Evolutionary conservation across 345 rosid genomes (phyloP).

Genomic region (Syzygium oleosum): DNA sequence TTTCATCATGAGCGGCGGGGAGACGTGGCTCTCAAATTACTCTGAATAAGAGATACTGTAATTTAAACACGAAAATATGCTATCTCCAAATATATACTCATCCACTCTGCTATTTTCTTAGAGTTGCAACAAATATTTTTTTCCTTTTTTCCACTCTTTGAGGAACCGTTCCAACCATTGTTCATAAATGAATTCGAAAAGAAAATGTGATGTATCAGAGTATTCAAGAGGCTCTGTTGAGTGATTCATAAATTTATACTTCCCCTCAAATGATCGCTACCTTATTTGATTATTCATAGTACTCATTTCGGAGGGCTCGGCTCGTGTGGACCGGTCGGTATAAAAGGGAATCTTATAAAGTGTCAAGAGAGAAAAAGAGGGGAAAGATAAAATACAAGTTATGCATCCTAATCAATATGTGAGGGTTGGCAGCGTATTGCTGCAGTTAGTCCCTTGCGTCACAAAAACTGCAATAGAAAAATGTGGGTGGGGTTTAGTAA

Average conservation of each 20-base stretch:
- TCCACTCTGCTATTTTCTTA: not conserved
- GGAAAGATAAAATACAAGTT: not conserved
- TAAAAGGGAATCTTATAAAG: not conserved
- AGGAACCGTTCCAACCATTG: not conserved
- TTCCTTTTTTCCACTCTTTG: not conserved
- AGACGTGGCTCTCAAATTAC: not conserved
- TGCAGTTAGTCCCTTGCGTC: not conserved
- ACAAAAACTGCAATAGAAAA: not conserved
- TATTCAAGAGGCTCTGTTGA: not conserved
- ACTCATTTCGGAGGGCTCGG: not conserved
- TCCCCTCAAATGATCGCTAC: not conserved
- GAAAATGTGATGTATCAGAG: not conserved
- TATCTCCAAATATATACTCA: not conserved
- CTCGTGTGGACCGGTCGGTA: accelerated
- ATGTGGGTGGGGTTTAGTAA: not conserved
- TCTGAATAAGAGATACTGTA: not conserved
- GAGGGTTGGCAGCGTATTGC: not conserved
- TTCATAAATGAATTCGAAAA: not conserved
- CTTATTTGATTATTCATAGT: not conserved
- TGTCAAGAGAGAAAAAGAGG: not conserved
- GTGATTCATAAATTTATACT: not conserved
- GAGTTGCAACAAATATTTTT: not conserved
- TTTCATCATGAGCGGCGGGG: not conserved
- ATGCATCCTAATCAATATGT: not conserved
- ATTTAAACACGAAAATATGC: not conserved